phyloP scores from a whole-genome alignment of 202 grass and related monocot species.

The Zizania palustris region DNA sequence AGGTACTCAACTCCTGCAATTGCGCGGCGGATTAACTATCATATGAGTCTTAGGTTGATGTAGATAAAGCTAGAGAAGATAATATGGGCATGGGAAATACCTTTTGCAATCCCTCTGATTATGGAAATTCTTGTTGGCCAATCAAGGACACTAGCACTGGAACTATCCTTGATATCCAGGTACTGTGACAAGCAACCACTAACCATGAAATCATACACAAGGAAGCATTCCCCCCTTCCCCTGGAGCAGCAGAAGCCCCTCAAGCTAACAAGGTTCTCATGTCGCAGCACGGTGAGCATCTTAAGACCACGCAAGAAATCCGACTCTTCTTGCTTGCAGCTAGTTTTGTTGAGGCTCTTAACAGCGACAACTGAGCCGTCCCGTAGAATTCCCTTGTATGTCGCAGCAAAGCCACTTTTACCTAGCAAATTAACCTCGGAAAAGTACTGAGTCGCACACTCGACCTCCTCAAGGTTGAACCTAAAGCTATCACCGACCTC shows the following conservation, averaged over 20 bases:
- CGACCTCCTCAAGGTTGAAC: slow-evolving; percentile 98
- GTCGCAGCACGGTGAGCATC: slow-evolving; percentile 68
- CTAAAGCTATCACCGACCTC: slow-evolving; percentile 76
- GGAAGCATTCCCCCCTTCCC: slow-evolving; percentile 82
- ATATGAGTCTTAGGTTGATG: background rate
- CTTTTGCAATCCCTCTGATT: slow-evolving; percentile 87
- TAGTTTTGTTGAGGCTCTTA: slow-evolving; percentile 92
- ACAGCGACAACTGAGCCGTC: slow-evolving; percentile 77
- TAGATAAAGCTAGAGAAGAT: slow-evolving; percentile 9
- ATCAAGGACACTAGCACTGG: slow-evolving; percentile 58
- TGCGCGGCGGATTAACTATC: background rate
- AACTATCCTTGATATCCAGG: slow-evolving; percentile 57
- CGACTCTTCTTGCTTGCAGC: slow-evolving; percentile 93
- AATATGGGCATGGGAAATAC: slow-evolving; percentile 23
- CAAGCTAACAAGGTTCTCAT: slow-evolving; percentile 79
- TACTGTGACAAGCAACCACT: slow-evolving; percentile 73
- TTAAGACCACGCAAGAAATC: slow-evolving; percentile 90
- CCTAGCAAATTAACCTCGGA: slow-evolving; percentile 89
- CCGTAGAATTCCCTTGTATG: slow-evolving; percentile 82
- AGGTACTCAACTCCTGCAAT: slow-evolving; percentile 84
- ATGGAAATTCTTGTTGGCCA: slow-evolving; percentile 90
- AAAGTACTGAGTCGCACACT: slow-evolving; percentile 95
- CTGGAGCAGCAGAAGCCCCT: slow-evolving; percentile 95
- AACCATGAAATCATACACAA: slow-evolving; percentile 80
- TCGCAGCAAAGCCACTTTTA: slow-evolving; percentile 76